Evolutionary conservation across 2,329 filamentous ascomycete species (phyloP), one percentile per base, ranked within the genome.

Genomic region (Colletotrichum sansevieriae): DNA sequence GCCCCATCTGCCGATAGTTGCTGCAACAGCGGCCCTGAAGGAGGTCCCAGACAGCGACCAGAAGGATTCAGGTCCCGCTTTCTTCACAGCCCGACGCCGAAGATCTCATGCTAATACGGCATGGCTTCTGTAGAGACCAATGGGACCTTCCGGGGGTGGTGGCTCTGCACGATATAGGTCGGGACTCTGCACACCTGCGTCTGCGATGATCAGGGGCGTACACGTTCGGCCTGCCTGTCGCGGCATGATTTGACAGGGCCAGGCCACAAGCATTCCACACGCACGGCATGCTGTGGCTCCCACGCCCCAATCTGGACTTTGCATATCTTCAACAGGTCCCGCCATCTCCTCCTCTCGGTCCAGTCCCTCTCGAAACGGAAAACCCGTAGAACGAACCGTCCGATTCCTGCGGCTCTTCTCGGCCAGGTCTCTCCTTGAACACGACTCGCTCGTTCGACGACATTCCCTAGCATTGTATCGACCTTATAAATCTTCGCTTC

Each of bases 1-100:
- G 55, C 47, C 54, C 65, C 65, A 65, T 65, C 33, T 68, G 49
- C 55, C 65, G 55, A 68, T 49, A 65, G 55, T 65, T 49, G 55
- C 37, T 65, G 18, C 47, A 60, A 44, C 49, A 39, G 54, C 44
- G 13, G 22, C 18, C 35, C 46, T 33, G 35, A 52, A 29, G 41
- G 41, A 12, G 8, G 39, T 47, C 13, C 25, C 33, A 37, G 18
- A 12, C 37, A 20, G 37, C 33, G 54, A 15, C 35, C 37, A 43
- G 58, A 62, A 62, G 59, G 59, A 62, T 62, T 47, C 33, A 29
- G 10, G 37, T 20, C 52, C 60, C 54, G 29, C 46, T 44, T 46
- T 59, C 61, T 52, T 39, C 35, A 47, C 35, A 49, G 54, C 33
- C 46, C 18, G 25, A 39, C 8, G 25, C 22, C 22, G 62, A 68